Percentiles rank a stretch among this genome's conserved stretches.
Evolutionary conservation across 441 rosid genomes (phyloP).

Genomic region (Sinapis alba): DNA sequence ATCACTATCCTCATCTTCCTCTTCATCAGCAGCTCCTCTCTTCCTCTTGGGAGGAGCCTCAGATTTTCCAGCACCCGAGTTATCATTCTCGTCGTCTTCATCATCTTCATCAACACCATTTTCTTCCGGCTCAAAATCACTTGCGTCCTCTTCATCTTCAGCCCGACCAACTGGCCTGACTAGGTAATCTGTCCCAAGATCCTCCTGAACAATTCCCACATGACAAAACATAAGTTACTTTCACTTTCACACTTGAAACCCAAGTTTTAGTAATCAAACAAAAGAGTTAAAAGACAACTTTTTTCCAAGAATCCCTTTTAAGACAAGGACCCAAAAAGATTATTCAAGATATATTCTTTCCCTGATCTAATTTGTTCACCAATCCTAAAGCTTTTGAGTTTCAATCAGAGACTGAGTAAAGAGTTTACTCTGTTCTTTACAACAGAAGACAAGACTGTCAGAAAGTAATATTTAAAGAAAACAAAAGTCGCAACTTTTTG

Average conservation of each 20-base stretch:
- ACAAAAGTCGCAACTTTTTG: neutral
- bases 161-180: conserved; percentile 77
- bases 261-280: conserved; percentile 2
- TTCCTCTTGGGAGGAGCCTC: conserved; percentile 77
- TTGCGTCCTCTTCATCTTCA: conserved; percentile 90
- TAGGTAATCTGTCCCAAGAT: conserved; percentile 82
- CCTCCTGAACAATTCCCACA: conserved; percentile 47
- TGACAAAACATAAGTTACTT: neutral
- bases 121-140: conserved; percentile 90
- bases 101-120: conserved; percentile 72
- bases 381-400: neutral
- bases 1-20: conserved; percentile 55
- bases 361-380: neutral
- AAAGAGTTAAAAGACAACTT: neutral
- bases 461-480: neutral
- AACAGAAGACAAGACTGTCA: neutral
- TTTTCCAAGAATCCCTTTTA: neutral
- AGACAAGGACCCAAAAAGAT: conserved; percentile 9
- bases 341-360: neutral
- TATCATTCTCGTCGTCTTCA: conserved; percentile 59
- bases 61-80: conserved; percentile 52
- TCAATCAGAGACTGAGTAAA: neutral
- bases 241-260: neutral
- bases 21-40: conserved; percentile 63
- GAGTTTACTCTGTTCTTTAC: neutral